Conservation (phyloP, 1,139 yeast species). For the Pneumocystis wakefieldiae region DNA sequence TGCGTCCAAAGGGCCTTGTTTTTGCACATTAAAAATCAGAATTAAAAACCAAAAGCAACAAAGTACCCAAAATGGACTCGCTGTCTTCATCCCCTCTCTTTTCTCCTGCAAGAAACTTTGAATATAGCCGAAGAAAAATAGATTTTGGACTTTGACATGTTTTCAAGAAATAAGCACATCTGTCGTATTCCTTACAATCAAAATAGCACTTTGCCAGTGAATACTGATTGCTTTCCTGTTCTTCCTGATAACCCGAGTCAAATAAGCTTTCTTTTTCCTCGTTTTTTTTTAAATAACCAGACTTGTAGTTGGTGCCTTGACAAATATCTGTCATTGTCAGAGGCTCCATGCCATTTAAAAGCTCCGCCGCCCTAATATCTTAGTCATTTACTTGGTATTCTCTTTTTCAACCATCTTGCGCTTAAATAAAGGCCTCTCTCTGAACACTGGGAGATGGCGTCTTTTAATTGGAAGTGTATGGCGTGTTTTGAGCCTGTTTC, state of each 20-base stretch:
- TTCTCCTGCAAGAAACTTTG: slow-evolving; percentile 57
- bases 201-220: slow-evolving; percentile 61
- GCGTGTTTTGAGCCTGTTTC: background rate
- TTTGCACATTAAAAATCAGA: background rate
- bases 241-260: slow-evolving; percentile 15
- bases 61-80: slow-evolving; percentile 40
- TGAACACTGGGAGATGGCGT: background rate
- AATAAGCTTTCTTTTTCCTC: background rate
- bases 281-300: background rate
- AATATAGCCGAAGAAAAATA: slow-evolving; percentile 50
- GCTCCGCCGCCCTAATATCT: slow-evolving; percentile 43
- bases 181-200: slow-evolving; percentile 70
- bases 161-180: slow-evolving; percentile 49
- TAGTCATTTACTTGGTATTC: background rate
- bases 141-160: slow-evolving; percentile 40
- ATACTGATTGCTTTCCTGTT: slow-evolving; percentile 32
- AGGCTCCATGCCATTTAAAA: slow-evolving; percentile 37
- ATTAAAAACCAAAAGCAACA: background rate
- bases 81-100: slow-evolving; percentile 56
- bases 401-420: slow-evolving; percentile 11
- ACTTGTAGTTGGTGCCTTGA: background rate
- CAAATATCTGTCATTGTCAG: slow-evolving; percentile 14
- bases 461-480: background rate
- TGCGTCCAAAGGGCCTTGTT: slow-evolving; percentile 27
- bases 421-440: slow-evolving; percentile 8